Conservation (phyloP, 768 basidiomycete species). For the Aureoboletus auriporus region DNA sequence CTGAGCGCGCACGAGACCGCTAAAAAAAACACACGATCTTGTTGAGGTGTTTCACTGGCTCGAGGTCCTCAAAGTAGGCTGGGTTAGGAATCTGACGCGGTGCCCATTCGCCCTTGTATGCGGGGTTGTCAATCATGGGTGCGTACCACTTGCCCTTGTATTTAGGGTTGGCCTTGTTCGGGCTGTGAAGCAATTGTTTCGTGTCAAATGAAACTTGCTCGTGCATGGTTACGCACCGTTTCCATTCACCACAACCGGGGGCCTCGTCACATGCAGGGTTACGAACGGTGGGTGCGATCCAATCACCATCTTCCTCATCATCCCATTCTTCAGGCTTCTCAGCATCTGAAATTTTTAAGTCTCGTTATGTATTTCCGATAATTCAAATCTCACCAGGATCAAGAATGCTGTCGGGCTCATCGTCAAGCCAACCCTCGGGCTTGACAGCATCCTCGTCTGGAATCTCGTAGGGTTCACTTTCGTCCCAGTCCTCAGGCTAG, state of each 20-base stretch:
- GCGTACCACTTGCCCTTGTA: constrained; percentile 99
- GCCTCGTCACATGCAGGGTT: constrained; percentile 91
- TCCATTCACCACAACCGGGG: constrained; percentile 96
- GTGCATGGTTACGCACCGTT: constrained; percentile 42
- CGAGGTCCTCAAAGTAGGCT: constrained; percentile 81
- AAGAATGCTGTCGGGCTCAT: constrained; percentile 75
- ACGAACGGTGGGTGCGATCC: constrained; percentile 83
- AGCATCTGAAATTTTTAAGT: constrained; percentile 45
- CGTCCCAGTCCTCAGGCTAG: constrained; percentile 94
- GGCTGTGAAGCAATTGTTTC: constrained; percentile 36
- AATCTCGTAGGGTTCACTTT: constrained; percentile 92
- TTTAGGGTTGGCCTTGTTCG: constrained; percentile 83
- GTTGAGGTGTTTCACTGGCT: constrained; percentile 75
- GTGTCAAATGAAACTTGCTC: background rate
- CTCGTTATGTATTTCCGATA: background rate
- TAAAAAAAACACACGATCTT: constrained; percentile 63
- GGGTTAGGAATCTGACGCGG: constrained; percentile 92
- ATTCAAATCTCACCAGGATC: constrained; percentile 66
- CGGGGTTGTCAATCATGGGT: constrained; percentile 95
- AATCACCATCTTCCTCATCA: constrained; percentile 98
- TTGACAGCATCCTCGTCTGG: constrained; percentile 81
- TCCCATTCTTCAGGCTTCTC: constrained; percentile 99
- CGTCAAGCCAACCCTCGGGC: constrained; percentile 94
- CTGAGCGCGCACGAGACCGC: background rate
- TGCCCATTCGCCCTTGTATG: constrained; percentile 93